These are phyloP conservation scores for Xylaria curta DNA, from an alignment of 495 filamentous ascomycete species.

Conservation along the genomic window DNA sequence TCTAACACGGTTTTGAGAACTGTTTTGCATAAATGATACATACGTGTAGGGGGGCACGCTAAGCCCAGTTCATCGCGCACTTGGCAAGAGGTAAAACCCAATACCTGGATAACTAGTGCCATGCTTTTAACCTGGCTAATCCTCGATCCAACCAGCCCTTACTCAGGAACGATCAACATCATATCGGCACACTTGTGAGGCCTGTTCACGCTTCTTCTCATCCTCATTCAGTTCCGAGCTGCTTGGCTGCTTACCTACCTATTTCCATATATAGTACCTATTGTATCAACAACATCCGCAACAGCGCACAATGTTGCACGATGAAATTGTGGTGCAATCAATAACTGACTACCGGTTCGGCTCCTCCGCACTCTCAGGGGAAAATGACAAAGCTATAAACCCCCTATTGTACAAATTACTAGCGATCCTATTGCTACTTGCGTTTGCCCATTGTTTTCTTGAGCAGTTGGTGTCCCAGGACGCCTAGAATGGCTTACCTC, in stretches of 20 bases:
- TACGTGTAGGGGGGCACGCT: too few relatives aligned
- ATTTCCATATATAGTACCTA: background rate
- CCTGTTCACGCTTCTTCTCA: background rate
- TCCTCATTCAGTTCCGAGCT: background rate
- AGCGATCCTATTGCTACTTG: background rate
- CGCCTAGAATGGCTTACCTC: background rate
- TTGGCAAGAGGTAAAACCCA: too few relatives aligned
- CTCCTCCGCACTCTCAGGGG: background rate
- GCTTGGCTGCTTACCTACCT: background rate
- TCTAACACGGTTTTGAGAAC: too few relatives aligned
- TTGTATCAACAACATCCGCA: background rate
- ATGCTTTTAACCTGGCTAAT: background rate
- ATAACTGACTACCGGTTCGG: background rate
- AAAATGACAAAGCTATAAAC: background rate
- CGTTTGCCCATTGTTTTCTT: background rate
- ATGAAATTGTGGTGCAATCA: background rate
- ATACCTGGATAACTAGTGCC: background rate
- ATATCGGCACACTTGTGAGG: background rate
- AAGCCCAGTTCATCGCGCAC: too few relatives aligned
- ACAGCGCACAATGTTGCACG: background rate
- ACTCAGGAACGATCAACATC: slow-evolving; percentile 12
- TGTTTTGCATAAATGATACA: too few relatives aligned
- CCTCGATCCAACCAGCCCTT: slow-evolving; percentile 7
- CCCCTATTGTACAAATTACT: background rate
- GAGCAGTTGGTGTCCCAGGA: background rate